Conservation (phyloP, 2,329 filamentous ascomycete species). For the Ceratocystis smalleyi region DNA sequence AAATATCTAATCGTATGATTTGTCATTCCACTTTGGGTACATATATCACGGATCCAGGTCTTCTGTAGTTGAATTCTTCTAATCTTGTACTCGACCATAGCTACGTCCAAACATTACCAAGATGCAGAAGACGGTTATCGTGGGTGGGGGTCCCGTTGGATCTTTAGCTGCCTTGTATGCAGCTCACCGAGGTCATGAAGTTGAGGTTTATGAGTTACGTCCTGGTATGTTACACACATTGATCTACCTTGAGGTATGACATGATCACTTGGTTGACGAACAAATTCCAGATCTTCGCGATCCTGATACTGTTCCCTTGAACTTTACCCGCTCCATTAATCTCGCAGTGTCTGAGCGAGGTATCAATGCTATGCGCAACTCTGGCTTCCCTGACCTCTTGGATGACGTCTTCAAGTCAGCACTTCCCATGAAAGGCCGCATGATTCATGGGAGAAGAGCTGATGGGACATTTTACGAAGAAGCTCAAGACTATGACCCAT, state of each 20-base stretch:
- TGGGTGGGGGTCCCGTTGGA: conserved; percentile 87
- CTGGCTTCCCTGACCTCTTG: conserved; percentile 51
- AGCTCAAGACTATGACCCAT: conserved; percentile 78
- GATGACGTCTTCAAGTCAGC: conserved; percentile 60
- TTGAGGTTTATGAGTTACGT: conserved; percentile 87
- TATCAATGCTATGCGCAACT: conserved; percentile 68
- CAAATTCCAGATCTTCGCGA: conserved; percentile 60
- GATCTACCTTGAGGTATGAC: background rate
- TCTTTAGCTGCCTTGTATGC: conserved; percentile 86
- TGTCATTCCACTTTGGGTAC: background rate
- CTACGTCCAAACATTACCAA: background rate
- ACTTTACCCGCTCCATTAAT: conserved; percentile 98
- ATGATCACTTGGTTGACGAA: background rate
- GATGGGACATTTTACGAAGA: conserved; percentile 56
- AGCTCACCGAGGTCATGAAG: conserved; percentile 69
- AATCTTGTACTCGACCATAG: background rate
- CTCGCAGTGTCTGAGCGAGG: conserved; percentile 85
- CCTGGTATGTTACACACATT: conserved; percentile 48
- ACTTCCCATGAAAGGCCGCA: conserved; percentile 87
- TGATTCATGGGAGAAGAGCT: conserved; percentile 67
- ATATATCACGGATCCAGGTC: background rate
- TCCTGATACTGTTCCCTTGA: conserved; percentile 66
- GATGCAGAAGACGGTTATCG: conserved; percentile 57
- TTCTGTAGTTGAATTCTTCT: background rate
- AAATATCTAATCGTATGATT: background rate